Evolutionary conservation across 441 rosid genomes (phyloP).

Genomic region (Isatis lusitanica): DNA sequence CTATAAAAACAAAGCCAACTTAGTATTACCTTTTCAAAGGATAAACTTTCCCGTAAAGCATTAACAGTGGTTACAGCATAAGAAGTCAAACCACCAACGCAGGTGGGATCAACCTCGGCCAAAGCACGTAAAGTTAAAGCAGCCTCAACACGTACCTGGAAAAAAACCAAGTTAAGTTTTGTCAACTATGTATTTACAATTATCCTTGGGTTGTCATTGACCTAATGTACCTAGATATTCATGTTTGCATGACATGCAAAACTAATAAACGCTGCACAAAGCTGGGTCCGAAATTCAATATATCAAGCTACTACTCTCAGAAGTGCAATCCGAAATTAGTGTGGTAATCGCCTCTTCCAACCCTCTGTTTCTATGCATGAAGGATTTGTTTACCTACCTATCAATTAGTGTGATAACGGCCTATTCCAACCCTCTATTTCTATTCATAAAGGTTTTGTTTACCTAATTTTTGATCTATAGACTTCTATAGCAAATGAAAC

Average conservation of each 20-base stretch:
- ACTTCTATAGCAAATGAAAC: conserved; percentile 9
- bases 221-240: conserved; percentile 1
- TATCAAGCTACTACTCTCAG: conserved; percentile 20
- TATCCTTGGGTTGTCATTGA: conserved; percentile 18
- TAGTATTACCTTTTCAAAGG: conserved; percentile 73
- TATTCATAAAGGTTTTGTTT: conserved; percentile 1
- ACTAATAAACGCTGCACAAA: conserved; percentile 22
- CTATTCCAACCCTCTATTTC: background rate
- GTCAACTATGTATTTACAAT: conserved; percentile 11
- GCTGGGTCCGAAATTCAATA: conserved; percentile 1
- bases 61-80: conserved; percentile 80
- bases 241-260: conserved; percentile 14
- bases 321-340: conserved; percentile 12
- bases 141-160: conserved; percentile 93
- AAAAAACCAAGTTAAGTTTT: conserved; percentile 32
- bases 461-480: conserved; percentile 4
- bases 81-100: conserved; percentile 94
- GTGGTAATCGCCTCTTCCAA: too few species aligned
- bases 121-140: conserved; percentile 81
- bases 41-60: conserved; percentile 82
- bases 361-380: too few species aligned
- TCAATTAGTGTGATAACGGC: background rate
- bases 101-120: conserved; percentile 98
- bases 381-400: too few species aligned
- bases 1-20: conserved; percentile 19